These are phyloP conservation scores for Pleurotus salmoneostramineus DNA, from an alignment of 768 basidiomycete species.

Conservation along the genomic window DNA sequence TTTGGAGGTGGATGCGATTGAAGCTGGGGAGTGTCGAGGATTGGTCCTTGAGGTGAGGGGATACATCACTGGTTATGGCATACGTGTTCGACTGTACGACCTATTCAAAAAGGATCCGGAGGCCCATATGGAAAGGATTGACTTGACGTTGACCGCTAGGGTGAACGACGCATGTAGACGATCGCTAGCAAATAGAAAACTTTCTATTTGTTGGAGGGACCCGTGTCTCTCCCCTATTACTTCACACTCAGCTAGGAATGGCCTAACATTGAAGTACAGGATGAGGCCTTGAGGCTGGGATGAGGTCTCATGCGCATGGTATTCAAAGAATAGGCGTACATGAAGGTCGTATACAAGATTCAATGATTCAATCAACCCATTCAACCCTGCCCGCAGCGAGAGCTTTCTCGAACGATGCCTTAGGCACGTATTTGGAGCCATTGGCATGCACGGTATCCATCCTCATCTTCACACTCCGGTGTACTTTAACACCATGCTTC, in stretches of 20 bases:
- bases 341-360: neutral
- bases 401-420: conserved; percentile 28
- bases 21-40: conserved; percentile 13
- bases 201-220: too few species aligned
- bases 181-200: too few species aligned
- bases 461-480: conserved; percentile 48
- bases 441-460: conserved; percentile 41
- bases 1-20: conserved; percentile 24
- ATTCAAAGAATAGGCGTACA: too few species aligned
- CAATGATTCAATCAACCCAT: conserved; percentile 34
- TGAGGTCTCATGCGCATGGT: too few species aligned
- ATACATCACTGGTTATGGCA: neutral
- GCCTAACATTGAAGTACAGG: too few species aligned
- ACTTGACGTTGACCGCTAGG: too few species aligned
- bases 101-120: neutral
- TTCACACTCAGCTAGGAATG: too few species aligned
- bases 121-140: too few species aligned
- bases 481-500: conserved; percentile 34
- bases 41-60: neutral
- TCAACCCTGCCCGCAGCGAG: conserved; percentile 11
- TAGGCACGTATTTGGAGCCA: conserved; percentile 32
- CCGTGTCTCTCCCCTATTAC: too few species aligned
- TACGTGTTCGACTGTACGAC: neutral
- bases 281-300: too few species aligned
- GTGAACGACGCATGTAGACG: too few species aligned